A percentile compares a stretch with the other conserved stretches of the same genome.
These are phyloP conservation scores for Candida patagonica DNA, from an alignment of 805 yeast species.

Conservation along the genomic window DNA sequence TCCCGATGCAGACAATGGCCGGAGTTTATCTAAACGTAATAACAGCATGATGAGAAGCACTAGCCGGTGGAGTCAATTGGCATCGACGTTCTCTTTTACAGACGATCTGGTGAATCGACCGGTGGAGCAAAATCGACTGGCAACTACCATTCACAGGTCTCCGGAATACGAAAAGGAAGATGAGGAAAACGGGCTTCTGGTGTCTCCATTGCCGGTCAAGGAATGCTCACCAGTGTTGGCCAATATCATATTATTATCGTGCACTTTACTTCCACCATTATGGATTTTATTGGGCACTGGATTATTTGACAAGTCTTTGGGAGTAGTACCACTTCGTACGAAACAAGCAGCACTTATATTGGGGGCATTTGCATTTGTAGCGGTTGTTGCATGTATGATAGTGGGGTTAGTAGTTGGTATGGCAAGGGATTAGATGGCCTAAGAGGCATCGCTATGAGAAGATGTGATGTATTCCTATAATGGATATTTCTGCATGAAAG, in stretches of 20 bases:
- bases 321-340: conserved; percentile 24
- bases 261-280: conserved; percentile 29
- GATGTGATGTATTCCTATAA: too few relatives aligned
- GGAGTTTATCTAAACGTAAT: too few relatives aligned
- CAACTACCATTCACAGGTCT: background rate
- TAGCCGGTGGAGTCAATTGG: too few relatives aligned
- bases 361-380: conserved; percentile 17
- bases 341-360: conserved; percentile 27
- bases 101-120: too few relatives aligned
- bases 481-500: too few relatives aligned
- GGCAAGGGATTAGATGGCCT: too few relatives aligned
- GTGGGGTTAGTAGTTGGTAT: conserved; percentile 41
- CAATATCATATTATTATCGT: conserved; percentile 6
- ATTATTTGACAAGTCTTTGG: conserved; percentile 26
- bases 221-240: conserved; percentile 1
- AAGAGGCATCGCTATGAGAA: too few relatives aligned
- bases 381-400: conserved; percentile 34
- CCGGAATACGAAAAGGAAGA: background rate
- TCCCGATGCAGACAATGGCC: too few relatives aligned
- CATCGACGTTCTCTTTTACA: too few relatives aligned
- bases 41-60: too few relatives aligned
- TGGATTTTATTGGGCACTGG: conserved; percentile 33
- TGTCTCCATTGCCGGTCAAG: background rate
- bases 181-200: background rate
- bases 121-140: background rate